A percentile compares a stretch with the other conserved stretches of the same genome.
Conservation (phyloP, 2,329 filamentous ascomycete species). For the Microdochium trichocladiopsis region DNA sequence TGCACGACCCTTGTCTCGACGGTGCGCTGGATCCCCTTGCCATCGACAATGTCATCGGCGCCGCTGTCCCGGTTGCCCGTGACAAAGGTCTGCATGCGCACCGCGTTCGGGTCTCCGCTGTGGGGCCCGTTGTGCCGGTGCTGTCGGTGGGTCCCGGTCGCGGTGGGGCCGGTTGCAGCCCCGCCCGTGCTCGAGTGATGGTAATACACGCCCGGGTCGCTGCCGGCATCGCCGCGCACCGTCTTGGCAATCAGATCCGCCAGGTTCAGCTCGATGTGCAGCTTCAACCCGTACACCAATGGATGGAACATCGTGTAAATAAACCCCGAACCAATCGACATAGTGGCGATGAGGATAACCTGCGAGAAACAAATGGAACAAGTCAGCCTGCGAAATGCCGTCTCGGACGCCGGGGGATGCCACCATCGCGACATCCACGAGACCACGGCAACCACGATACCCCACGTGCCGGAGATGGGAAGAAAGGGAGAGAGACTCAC, state of each 20-base stretch:
- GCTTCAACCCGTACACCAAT: slow-evolving; percentile 33
- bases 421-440: too few relatives aligned
- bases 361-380: too few relatives aligned
- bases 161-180: background rate
- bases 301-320: slow-evolving; percentile 37
- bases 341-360: slow-evolving; percentile 23
- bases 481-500: too few relatives aligned
- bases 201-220: background rate
- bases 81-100: background rate
- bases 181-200: background rate
- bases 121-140: background rate
- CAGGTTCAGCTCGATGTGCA: slow-evolving; percentile 38
- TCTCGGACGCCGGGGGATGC: too few relatives aligned
- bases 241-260: slow-evolving; percentile 31
- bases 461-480: too few relatives aligned
- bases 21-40: slow-evolving; percentile 2
- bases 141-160: background rate
- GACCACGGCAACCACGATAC: too few relatives aligned
- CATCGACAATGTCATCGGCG: background rate
- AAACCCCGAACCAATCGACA: slow-evolving; percentile 29
- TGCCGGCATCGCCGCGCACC: slow-evolving; percentile 5
- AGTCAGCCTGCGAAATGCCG: too few relatives aligned
- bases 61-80: background rate
- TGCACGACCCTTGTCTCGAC: slow-evolving; percentile 1
- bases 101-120: background rate